Percentiles rank a stretch among this genome's conserved stretches.
Conservation (phyloP, 768 basidiomycete species). For the Rhodotorula graminis region DNA sequence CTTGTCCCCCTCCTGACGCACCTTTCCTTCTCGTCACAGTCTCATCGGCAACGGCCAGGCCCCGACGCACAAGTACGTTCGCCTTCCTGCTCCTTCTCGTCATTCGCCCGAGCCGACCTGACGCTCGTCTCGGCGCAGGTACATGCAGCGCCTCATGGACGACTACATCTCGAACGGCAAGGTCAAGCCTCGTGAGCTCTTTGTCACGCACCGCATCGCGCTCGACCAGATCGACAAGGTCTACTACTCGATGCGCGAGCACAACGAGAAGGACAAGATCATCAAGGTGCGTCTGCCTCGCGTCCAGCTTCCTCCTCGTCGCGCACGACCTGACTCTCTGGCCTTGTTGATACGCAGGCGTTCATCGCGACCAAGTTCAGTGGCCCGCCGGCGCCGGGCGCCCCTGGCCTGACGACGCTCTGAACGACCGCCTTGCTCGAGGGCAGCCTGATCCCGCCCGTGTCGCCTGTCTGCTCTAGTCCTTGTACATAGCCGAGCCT, state of each 20-base stretch:
- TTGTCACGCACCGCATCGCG: constrained; percentile 48
- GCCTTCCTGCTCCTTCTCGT: background rate
- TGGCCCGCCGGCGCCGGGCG: constrained; percentile 40
- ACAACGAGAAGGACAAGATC: constrained; percentile 45
- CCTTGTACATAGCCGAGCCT: background rate
- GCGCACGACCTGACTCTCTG: no score
- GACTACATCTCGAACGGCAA: constrained; percentile 62
- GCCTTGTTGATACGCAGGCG: background rate
- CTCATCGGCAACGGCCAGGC: constrained; percentile 67
- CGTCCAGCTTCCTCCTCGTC: background rate
- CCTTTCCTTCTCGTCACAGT: constrained; percentile 50
- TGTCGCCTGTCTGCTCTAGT: background rate
- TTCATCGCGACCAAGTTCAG: constrained; percentile 66
- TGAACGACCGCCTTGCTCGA: background rate
- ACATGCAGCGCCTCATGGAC: constrained; percentile 50
- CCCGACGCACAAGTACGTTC: constrained; percentile 7
- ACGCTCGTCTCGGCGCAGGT: background rate
- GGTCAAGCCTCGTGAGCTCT: constrained; percentile 55
- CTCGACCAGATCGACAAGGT: constrained; percentile 63
- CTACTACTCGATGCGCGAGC: constrained; percentile 62
- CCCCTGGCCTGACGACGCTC: background rate
- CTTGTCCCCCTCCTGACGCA: no score
- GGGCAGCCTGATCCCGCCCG: no score
- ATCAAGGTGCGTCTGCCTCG: constrained; percentile 18
- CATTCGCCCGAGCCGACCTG: background rate